Base-by-base conservation (phyloP, 169 alveolate species). In the Fabrea salina region DNA sequence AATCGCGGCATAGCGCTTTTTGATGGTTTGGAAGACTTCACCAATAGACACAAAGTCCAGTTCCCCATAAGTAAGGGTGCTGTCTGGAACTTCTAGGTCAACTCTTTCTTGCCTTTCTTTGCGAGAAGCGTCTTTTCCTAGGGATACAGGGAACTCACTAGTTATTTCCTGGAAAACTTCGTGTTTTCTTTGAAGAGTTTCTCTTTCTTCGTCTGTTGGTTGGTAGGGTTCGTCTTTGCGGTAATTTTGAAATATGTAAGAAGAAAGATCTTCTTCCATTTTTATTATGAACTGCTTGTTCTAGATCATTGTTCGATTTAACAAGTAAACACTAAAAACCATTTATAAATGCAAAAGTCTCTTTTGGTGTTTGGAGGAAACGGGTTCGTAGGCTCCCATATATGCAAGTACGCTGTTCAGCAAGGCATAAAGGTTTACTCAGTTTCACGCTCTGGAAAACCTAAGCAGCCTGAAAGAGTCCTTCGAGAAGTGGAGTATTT, bases 311-410 rank as follows among this genome's bases (percentile, higher is more conserved):
- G n/a, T n/a, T n/a, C n/a, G n/a, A n/a, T n/a, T n/a, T n/a, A n/a
- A n/a, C n/a, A n/a, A n/a, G n/a, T n/a, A n/a, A n/a, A n/a, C n/a
- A n/a, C n/a, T n/a, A n/a, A n/a, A n/a, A n/a, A n/a, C n/a, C n/a
- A n/a, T 56, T 1, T 1, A 44, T 7, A 68, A 41, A 68, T 68
- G 78, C n/a, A 37, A 11, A 68, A 68, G 30, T 16, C 66, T 25
- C 32, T 78, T 25, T 41, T 78, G 16, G 82, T 78, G 22, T 56
- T 78, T 6, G 84, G 84, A 16, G 84, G 84, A 8, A 78, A n/a
- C 1, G 84, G 84, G 13, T 78, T 78, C 43, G 84, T 78, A 7
- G 84, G 84, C 0, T 67, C 81, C 6, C 32, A 41, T 11, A 47
- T 67, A 7, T 61, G 72, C 37, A 71, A 75, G 43, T 51, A 40